These are phyloP conservation scores for Aureobasidium sp. DNA, from an alignment of 2,329 filamentous ascomycete genomes.

Conservation along the genomic window DNA sequence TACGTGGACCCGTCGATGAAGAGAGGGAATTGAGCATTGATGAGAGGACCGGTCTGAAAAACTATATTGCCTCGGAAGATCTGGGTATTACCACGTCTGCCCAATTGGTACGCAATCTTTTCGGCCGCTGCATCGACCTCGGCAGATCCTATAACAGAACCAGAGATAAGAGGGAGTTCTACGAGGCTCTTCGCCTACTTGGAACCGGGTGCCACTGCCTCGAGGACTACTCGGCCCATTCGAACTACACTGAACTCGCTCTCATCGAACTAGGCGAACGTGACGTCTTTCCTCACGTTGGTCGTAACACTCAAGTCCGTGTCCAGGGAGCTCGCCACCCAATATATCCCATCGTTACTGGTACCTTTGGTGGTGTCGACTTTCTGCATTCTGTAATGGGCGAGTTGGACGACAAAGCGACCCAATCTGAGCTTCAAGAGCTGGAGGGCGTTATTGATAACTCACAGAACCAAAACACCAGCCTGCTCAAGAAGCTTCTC, in stretches of 20 bases:
- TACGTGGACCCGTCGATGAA: slow-evolving; percentile 65
- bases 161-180: slow-evolving; percentile 37
- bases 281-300: slow-evolving; percentile 48
- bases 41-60: slow-evolving; percentile 82
- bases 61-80: slow-evolving; percentile 90
- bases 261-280: slow-evolving; percentile 45
- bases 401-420: slow-evolving; percentile 44
- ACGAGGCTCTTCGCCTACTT: slow-evolving; percentile 44
- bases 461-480: slow-evolving; percentile 55
- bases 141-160: slow-evolving; percentile 42
- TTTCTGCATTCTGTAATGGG: slow-evolving; percentile 46
- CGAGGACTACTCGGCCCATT: slow-evolving; percentile 50
- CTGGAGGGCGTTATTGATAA: slow-evolving; percentile 71
- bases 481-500: slow-evolving; percentile 72
- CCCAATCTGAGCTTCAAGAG: slow-evolving; percentile 43
- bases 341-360: slow-evolving; percentile 47
- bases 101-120: slow-evolving; percentile 50
- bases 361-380: slow-evolving; percentile 48
- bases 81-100: slow-evolving; percentile 85
- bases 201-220: slow-evolving; percentile 48
- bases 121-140: slow-evolving; percentile 43
- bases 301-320: slow-evolving; percentile 39
- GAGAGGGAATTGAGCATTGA: slow-evolving; percentile 40
- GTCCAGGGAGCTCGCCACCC: slow-evolving; percentile 37
- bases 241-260: slow-evolving; percentile 49